Evolutionary conservation across 352 stramenopile species (phyloP).

Genomic region (Thraustotheca clavata): DNA sequence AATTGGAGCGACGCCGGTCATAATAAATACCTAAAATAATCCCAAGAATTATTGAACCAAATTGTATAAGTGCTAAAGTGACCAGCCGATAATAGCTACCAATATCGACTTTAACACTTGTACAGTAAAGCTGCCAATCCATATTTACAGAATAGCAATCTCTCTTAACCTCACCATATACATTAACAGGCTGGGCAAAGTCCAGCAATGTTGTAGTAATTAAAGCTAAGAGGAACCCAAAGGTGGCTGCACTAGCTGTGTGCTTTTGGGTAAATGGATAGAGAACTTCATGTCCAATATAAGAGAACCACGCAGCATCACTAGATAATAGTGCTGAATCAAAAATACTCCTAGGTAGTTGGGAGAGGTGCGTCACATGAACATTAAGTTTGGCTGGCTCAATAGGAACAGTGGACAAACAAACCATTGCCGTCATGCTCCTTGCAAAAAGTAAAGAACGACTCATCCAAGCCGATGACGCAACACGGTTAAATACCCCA

Average conservation of each 20-base stretch:
- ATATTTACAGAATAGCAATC: background rate
- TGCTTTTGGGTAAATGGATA: background rate
- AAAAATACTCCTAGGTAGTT: background rate
- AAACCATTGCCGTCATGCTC: background rate
- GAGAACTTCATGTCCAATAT: background rate
- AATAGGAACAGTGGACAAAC: background rate
- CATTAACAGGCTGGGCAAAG: too few species aligned
- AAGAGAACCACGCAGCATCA: background rate
- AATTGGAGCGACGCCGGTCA: too few species aligned
- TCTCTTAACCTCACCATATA: background rate
- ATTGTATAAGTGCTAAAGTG: too few species aligned
- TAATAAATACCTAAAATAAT: too few species aligned
- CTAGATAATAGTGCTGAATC: background rate
- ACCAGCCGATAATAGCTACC: too few species aligned
- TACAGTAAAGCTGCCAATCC: background rate
- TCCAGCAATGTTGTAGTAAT: too few species aligned
- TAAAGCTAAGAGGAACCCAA: background rate
- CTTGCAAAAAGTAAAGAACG: background rate
- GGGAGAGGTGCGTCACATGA: background rate
- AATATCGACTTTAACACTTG: background rate
- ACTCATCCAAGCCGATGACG: background rate
- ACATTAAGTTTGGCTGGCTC: background rate
- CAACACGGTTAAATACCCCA: background rate
- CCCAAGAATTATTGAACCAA: too few species aligned
- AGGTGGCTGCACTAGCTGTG: background rate